phyloP scores from a whole-genome alignment of 768 basidiomycete genomes.

The Kwoniella sp. region DNA sequence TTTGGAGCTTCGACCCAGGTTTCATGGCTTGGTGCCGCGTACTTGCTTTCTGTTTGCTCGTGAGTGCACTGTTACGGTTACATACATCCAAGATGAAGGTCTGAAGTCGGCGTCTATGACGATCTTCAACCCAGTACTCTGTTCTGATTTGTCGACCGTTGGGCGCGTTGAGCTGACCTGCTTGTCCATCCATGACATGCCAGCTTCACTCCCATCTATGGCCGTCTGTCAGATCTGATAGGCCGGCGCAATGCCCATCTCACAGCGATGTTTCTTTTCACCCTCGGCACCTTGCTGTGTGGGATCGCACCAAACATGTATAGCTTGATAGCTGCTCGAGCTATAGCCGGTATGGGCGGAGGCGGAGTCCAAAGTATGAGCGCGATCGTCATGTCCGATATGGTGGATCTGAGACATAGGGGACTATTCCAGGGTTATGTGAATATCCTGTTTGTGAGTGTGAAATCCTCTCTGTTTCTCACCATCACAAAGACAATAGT shows the following conservation, averaged over 20 bases:
- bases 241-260: conserved; percentile 37
- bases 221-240: conserved; percentile 41
- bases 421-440: conserved; percentile 79
- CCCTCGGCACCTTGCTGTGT: conserved; percentile 40
- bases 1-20: conserved; percentile 44
- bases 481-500: too few relatives aligned
- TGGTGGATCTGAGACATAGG: conserved; percentile 83
- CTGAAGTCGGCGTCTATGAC: too few relatives aligned
- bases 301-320: conserved; percentile 41
- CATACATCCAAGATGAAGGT: too few relatives aligned
- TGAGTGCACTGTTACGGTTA: conserved; percentile 4
- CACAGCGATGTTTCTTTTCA: conserved; percentile 36
- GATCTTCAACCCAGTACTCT: too few relatives aligned
- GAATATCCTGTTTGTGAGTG: conserved; percentile 23
- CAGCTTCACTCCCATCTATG: conserved; percentile 48
- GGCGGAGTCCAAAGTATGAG: conserved; percentile 39
- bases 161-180: background rate
- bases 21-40: conserved; percentile 51
- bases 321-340: conserved; percentile 34
- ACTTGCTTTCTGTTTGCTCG: conserved; percentile 44
- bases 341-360: conserved; percentile 45
- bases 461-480: too few relatives aligned
- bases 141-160: too few relatives aligned
- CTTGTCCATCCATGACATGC: background rate
- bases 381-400: conserved; percentile 74